A percentile compares a stretch with the other conserved stretches of the same genome.
phyloP scores from a whole-genome alignment of 2,329 filamentous ascomycete species.

The Fusarium phyllophilum region DNA sequence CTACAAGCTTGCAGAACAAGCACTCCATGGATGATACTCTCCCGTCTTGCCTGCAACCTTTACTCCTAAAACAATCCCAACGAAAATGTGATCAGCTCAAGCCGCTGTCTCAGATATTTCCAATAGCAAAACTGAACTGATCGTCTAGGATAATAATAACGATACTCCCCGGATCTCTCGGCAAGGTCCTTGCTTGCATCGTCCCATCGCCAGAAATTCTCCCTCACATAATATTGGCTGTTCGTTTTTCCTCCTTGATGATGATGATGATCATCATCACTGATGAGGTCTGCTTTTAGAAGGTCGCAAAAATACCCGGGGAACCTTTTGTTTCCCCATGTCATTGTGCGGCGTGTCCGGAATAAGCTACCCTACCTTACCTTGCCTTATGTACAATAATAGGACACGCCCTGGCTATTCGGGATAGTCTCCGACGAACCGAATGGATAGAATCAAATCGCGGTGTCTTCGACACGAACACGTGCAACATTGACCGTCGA shows the following conservation, averaged over 20 bases:
- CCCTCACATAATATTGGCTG: slow-evolving; percentile 13
- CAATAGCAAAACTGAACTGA: slow-evolving; percentile 12
- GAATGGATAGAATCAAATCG: slow-evolving; percentile 1
- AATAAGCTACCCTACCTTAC: not conserved
- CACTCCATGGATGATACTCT: slow-evolving; percentile 20
- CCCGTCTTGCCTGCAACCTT: slow-evolving; percentile 33
- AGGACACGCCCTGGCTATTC: slow-evolving; percentile 22
- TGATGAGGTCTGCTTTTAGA: slow-evolving; percentile 41
- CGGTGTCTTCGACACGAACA: not conserved
- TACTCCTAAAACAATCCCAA: slow-evolving; percentile 1
- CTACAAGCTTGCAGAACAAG: slow-evolving; percentile 8
- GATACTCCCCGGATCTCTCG: slow-evolving; percentile 31
- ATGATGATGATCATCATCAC: too few relatives aligned
- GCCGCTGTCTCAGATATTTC: slow-evolving; percentile 17
- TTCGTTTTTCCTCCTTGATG: not conserved
- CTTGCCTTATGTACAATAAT: not conserved
- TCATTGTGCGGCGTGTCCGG: slow-evolving; percentile 10
- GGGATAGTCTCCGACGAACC: slow-evolving; percentile 24
- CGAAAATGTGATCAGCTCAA: slow-evolving; percentile 10
- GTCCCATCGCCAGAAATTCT: slow-evolving; percentile 10
- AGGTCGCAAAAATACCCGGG: slow-evolving; percentile 33
- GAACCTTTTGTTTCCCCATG: slow-evolving; percentile 14
- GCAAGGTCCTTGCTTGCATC: slow-evolving; percentile 12
- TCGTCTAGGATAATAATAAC: slow-evolving; percentile 1
- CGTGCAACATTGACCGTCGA: slow-evolving; percentile 12